Evolutionary conservation across 345 rosid genomes (phyloP).

Genomic region (Populus pruinosa): DNA sequence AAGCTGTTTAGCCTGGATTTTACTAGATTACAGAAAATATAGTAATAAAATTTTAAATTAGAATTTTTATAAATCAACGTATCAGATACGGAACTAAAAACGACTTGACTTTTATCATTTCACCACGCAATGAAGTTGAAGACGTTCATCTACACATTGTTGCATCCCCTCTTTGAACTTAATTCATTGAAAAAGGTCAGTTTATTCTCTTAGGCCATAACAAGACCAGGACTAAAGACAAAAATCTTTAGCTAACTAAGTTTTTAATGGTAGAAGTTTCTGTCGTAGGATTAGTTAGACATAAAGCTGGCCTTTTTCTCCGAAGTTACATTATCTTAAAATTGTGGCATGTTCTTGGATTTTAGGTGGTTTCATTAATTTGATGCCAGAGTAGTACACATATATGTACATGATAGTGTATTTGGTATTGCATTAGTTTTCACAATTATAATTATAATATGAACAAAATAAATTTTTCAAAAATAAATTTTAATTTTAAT

Average conservation of each 20-base stretch:
- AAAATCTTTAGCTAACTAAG: neutral
- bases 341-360: neutral
- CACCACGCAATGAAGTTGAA: neutral
- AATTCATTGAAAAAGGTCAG: neutral
- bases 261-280: neutral
- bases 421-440: fast-evolving
- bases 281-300: neutral
- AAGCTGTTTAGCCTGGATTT: no score
- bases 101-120: neutral
- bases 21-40: no score
- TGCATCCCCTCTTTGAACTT: neutral
- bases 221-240: neutral
- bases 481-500: no score
- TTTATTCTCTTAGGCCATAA: neutral
- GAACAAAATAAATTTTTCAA: no score
- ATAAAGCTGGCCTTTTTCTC: neutral
- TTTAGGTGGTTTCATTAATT: neutral
- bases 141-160: neutral
- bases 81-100: neutral
- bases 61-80: neutral
- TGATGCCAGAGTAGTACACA: neutral
- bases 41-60: no score
- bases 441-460: fast-evolving
- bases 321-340: neutral
- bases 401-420: no score